These are phyloP conservation scores for Mycosphaerella arachidis DNA, from an alignment of 2,329 filamentous ascomycete species.

Conservation along the genomic window DNA sequence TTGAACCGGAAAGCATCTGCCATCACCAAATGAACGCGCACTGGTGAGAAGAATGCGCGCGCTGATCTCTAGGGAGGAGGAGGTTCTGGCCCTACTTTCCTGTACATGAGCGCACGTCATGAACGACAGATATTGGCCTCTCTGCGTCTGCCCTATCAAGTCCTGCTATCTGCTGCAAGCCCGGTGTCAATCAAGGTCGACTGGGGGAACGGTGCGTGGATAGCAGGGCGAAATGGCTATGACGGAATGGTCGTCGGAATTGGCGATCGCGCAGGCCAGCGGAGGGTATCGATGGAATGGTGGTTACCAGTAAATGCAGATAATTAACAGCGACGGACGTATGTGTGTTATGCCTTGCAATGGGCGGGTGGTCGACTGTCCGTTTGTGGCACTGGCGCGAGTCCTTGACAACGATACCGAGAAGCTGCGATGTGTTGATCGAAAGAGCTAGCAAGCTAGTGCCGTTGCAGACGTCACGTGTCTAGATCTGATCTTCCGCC, in stretches of 20 bases:
- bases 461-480: not conserved
- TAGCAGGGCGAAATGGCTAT: not conserved
- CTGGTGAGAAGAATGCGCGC: conserved; percentile 18
- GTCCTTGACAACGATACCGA: not conserved
- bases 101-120: conserved; percentile 44
- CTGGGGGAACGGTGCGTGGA: not conserved
- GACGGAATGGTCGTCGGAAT: conserved; percentile 2
- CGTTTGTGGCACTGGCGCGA: not conserved
- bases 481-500: not conserved
- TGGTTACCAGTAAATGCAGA: not conserved
- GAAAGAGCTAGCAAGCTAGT: not conserved
- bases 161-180: not conserved
- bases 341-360: not conserved
- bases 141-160: not conserved
- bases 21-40: conserved; percentile 51
- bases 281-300: not conserved
- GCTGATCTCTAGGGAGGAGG: conserved; percentile 37
- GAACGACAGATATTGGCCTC: conserved; percentile 26
- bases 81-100: conserved; percentile 45
- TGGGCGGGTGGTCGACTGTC: not conserved
- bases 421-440: not conserved
- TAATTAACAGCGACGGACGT: not conserved
- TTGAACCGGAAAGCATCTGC: conserved; percentile 63
- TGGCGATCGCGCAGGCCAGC: not conserved
- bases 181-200: not conserved